A percentile compares a stretch with the other conserved stretches of the same genome.
Evolutionary conservation across 306 rosid genomes (phyloP).

Genomic region (Albizia julibrissin): DNA sequence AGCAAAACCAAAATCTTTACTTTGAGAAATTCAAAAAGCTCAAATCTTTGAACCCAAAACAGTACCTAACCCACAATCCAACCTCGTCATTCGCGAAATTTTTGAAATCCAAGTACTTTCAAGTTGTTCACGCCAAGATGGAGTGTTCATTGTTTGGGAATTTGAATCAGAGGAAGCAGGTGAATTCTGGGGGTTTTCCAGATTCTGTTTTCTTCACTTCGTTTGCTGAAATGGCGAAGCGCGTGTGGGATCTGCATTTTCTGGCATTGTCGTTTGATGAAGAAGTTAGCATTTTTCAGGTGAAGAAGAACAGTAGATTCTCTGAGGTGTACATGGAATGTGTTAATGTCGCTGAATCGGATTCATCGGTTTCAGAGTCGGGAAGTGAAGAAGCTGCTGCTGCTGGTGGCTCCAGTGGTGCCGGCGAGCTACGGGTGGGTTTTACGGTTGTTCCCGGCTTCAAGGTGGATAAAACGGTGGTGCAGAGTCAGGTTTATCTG

Average conservation of each 20-base stretch:
- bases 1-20: slow-evolving; percentile 35
- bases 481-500: slow-evolving; percentile 84
- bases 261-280: slow-evolving; percentile 69
- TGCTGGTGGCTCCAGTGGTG: slow-evolving; percentile 12
- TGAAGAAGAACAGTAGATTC: slow-evolving; percentile 65
- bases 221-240: slow-evolving; percentile 77
- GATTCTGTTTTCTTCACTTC: slow-evolving; percentile 75
- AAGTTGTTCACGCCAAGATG: slow-evolving; percentile 87
- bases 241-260: slow-evolving; percentile 77
- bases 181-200: slow-evolving; percentile 74
- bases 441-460: slow-evolving; percentile 95
- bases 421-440: slow-evolving; percentile 52
- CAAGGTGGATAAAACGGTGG: slow-evolving; percentile 61
- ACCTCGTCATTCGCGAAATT: slow-evolving; percentile 59
- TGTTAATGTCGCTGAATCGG: slow-evolving; percentile 42
- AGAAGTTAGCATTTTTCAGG: slow-evolving; percentile 64
- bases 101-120: slow-evolving; percentile 65
- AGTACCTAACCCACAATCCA: slow-evolving; percentile 53
- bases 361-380: slow-evolving; percentile 39
- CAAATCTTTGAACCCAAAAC: slow-evolving; percentile 48
- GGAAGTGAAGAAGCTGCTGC: slow-evolving; percentile 33
- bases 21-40: slow-evolving; percentile 68
- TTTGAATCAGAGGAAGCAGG: slow-evolving; percentile 70
- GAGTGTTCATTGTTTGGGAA: slow-evolving; percentile 93
- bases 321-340: slow-evolving; percentile 95